A percentile compares a stretch with the other conserved stretches of the same genome.
Conservation (phyloP, 805 yeast species). For the Cyberlindnera amylophila region DNA sequence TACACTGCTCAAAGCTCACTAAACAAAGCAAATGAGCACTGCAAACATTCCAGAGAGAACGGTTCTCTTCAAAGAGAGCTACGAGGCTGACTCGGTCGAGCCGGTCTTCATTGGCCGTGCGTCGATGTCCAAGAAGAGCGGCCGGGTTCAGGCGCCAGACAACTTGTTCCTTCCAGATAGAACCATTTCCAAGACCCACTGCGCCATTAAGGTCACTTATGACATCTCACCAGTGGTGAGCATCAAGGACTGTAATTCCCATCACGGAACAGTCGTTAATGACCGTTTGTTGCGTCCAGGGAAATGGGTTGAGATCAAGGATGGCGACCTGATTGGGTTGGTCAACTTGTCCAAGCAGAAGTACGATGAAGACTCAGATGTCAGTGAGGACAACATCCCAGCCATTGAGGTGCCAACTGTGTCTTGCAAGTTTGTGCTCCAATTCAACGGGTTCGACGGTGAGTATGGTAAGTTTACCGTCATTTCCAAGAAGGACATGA, state of each 20-base stretch:
- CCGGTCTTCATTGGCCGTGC: neutral
- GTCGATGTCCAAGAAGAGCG: neutral
- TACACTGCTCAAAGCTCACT: too few species aligned
- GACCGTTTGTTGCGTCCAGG: conserved; percentile 2
- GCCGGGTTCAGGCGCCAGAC: neutral
- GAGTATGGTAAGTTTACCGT: conserved; percentile 3
- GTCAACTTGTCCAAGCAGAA: conserved; percentile 3
- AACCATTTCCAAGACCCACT: conserved; percentile 8
- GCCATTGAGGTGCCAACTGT: neutral
- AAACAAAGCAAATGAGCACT: too few species aligned
- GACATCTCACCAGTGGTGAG: neutral
- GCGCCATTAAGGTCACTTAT: neutral
- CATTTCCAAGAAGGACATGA: conserved; percentile 3
- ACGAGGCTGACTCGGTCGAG: too few species aligned
- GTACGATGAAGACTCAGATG: neutral
- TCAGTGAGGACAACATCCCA: neutral
- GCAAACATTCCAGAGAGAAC: too few species aligned
- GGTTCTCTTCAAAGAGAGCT: too few species aligned
- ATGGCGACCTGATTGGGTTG: conserved; percentile 12
- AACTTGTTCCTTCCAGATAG: conserved; percentile 7
- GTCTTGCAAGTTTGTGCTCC: conserved; percentile 6
- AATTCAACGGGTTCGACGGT: conserved; percentile 3
- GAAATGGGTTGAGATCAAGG: neutral
- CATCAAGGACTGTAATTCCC: conserved; percentile 2
- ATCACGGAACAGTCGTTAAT: conserved; percentile 13